Evolutionary conservation across 208 protist genomes (phyloP), one percentile per base, ranked within the genome.

Genomic region (Trypanosoma platydactyli): DNA sequence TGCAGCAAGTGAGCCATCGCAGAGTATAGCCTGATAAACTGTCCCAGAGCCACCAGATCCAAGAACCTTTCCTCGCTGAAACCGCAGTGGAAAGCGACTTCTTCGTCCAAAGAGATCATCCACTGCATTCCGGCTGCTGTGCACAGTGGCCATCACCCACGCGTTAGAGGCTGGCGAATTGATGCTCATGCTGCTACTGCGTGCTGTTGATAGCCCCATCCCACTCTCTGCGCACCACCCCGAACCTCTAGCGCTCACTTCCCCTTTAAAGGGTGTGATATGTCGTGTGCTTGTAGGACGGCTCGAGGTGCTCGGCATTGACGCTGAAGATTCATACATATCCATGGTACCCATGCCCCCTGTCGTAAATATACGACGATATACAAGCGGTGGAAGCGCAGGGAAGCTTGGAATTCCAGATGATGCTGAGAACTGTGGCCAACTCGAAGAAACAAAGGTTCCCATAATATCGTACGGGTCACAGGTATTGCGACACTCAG

Each of bases 21-120:
- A 72, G 4, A 91, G 72, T 13, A 90, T 78, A 3, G 76, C 87
- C 72, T 89, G 83, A 68, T 81, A 93, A 18, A 93, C 87, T 22
- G 71, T 83, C 60, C 87, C 87, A 64, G 87, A 93, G 50, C 81
- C 87, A 29, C 87, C 87, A 27, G 77, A 80, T 60, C 87, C 87
- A 30, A 93, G 67, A 38, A 71, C 61, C 64, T 77, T 70, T n/a
- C 81, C 79, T 3, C 60, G 68, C 68, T 93, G 76, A 60, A 93
- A 90, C 30, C 74, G 68, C 22, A 89, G 68, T 24, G 69, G 35
- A 29, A 81, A 71, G 9, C 73, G 71, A 0, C 66, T 70, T 50
- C 35, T 62, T n/a, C 16, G 24, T 1, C n/a, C 57, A 50, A 42
- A 62, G 15, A 6, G n/a, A 22, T 62, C 57, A 50, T 62, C 57